These are phyloP conservation scores for Naegleria lovaniensis DNA, from an alignment of 208 protist genomes.

Conservation along the genomic window DNA sequence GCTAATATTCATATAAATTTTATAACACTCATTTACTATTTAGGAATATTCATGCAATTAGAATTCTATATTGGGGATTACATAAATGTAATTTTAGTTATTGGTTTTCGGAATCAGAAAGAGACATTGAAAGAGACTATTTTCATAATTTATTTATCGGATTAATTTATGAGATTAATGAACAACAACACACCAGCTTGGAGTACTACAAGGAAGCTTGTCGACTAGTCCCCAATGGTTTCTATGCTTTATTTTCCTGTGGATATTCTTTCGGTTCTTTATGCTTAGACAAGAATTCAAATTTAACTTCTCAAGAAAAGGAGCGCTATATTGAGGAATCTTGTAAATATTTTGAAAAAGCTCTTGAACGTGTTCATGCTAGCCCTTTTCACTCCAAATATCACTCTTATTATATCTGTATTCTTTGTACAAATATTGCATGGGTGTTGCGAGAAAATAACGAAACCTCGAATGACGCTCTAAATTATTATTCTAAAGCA, in stretches of 20 bases:
- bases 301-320: neutral
- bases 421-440: neutral
- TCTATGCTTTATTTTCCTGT: neutral
- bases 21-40: no score
- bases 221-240: neutral
- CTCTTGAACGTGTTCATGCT: neutral
- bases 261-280: neutral
- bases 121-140: neutral
- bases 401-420: neutral
- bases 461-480: neutral
- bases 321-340: neutral
- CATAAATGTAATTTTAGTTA: neutral
- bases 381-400: neutral
- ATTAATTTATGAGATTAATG: neutral
- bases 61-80: neutral
- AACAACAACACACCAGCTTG: neutral
- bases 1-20: no score
- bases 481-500: neutral
- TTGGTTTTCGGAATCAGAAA: neutral
- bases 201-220: neutral
- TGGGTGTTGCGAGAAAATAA: neutral
- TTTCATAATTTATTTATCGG: neutral
- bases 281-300: neutral
- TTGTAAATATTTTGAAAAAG: neutral
- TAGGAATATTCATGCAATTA: neutral